These are phyloP conservation scores for Acanthamoeba healyi DNA, from an alignment of 208 protist genomes.

Conservation along the genomic window DNA sequence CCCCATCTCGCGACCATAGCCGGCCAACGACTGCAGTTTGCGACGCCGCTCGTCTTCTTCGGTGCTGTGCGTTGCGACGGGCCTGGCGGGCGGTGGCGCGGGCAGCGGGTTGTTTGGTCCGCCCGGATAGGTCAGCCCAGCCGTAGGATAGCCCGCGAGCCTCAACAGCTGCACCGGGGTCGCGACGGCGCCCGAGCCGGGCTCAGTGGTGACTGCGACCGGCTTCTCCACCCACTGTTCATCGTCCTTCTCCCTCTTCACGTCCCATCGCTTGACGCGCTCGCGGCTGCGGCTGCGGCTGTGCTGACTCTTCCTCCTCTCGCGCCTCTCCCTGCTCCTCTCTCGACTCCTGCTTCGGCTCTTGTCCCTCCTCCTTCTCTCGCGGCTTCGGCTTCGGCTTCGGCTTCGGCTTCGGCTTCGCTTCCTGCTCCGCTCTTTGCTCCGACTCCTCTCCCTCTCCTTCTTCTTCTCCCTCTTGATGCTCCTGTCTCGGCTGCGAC, in stretches of 20 bases:
- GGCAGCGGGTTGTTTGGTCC: background rate
- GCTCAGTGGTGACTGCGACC: background rate
- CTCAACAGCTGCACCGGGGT: background rate
- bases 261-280: background rate
- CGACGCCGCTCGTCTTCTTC: background rate
- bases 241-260: background rate
- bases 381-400: background rate
- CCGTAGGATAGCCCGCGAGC: background rate
- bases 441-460: background rate
- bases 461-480: background rate
- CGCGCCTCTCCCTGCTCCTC: background rate
- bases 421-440: background rate
- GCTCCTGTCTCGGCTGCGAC: background rate
- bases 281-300: background rate
- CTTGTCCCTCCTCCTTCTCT: background rate
- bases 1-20: background rate
- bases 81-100: background rate
- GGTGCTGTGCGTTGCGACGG: background rate
- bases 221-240: background rate
- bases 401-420: background rate
- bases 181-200: background rate
- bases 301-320: too few species aligned
- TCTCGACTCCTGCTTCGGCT: background rate
- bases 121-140: background rate
- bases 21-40: background rate